phyloP scores from a whole-genome alignment of 345 rosid genomes.

The Pelargonium nanum region DNA sequence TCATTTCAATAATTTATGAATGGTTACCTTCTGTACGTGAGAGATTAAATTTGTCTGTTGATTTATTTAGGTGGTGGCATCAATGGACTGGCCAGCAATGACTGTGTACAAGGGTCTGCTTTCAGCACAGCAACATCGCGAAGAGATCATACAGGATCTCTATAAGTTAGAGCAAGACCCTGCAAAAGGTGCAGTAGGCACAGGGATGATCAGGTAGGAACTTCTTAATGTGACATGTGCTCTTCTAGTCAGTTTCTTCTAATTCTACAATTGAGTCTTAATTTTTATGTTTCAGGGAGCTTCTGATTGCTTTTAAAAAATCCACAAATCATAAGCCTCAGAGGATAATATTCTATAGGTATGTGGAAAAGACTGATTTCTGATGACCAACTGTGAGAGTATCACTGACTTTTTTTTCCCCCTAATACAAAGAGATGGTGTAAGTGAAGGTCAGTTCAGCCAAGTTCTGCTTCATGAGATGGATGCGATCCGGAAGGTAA shows the following conservation, averaged over 20 bases:
- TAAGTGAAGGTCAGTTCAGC: conserved; percentile 66
- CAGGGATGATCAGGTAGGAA: conserved; percentile 60
- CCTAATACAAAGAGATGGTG: conserved; percentile 59
- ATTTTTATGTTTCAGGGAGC: conserved; percentile 33
- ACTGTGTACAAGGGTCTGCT: conserved; percentile 62
- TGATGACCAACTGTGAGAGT: neutral
- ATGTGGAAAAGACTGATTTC: neutral
- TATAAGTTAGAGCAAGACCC: conserved; percentile 29
- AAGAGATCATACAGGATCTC: conserved; percentile 64
- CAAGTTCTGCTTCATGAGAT: conserved; percentile 60
- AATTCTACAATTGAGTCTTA: neutral
- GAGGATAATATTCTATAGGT: conserved; percentile 72
- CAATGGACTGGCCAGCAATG: conserved; percentile 84
- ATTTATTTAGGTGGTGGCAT: conserved; percentile 57
- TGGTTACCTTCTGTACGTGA: neutral
- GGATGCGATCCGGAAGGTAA: conserved; percentile 50
- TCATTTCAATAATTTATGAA: neutral
- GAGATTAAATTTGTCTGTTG: neutral
- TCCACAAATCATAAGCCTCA: conserved; percentile 31
- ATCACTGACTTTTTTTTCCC: neutral
- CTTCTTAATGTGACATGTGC: neutral
- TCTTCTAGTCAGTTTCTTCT: neutral
- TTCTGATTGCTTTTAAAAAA: conserved; percentile 33
- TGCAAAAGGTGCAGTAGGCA: conserved; percentile 15
- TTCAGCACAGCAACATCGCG: conserved; percentile 54